Conservation (phyloP, 257 asterid species). For the Solanum habrochaites region DNA sequence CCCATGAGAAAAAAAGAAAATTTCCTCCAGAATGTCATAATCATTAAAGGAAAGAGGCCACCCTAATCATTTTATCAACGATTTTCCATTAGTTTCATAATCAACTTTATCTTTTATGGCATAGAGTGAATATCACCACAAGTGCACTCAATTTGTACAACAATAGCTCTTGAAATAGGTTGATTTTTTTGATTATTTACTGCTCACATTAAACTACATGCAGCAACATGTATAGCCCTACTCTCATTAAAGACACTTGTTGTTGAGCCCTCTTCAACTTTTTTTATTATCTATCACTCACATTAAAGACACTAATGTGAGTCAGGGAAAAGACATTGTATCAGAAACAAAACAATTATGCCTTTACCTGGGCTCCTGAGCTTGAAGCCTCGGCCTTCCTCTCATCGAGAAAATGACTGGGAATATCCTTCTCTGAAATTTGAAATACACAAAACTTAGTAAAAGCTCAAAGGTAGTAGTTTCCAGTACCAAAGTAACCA, state of each 20-base stretch:
- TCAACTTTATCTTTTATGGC: neutral
- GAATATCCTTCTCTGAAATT: conserved; percentile 82
- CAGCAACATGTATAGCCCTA: neutral
- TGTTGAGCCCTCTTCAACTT: neutral
- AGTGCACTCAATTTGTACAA: neutral
- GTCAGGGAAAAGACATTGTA: neutral
- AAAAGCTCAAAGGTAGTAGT: neutral
- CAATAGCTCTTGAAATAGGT: neutral
- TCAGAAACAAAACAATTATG: neutral
- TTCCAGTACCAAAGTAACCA: neutral
- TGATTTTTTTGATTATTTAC: too few relatives aligned
- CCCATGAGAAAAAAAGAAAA: neutral
- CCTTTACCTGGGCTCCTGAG: conserved; percentile 67
- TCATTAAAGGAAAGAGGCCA: neutral
- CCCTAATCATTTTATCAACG: neutral
- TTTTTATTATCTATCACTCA: neutral
- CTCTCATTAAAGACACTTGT: neutral
- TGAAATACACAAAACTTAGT: neutral
- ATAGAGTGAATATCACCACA: neutral
- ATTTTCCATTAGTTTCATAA: neutral
- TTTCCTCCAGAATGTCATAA: neutral
- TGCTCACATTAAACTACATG: neutral
- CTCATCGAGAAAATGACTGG: conserved; percentile 62
- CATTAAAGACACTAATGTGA: neutral
- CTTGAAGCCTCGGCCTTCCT: conserved; percentile 65